phyloP scores from a whole-genome alignment of 2,329 filamentous ascomycete genomes.

The Knufia fluminis region DNA sequence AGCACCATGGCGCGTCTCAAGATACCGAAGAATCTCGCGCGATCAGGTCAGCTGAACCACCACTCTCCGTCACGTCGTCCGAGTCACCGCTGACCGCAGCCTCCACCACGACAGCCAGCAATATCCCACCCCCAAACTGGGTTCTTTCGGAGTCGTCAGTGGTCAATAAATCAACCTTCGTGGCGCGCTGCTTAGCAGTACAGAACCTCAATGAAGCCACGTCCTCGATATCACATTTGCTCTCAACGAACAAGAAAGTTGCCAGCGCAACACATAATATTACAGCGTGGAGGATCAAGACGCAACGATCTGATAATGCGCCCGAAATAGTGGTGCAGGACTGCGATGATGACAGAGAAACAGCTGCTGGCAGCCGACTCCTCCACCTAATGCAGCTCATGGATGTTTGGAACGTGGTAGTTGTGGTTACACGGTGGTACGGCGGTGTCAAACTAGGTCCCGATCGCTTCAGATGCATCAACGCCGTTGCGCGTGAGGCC shows the following conservation, averaged over 20 bases:
- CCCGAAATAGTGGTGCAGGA: slow-evolving; percentile 63
- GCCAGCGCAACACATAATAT: slow-evolving; percentile 92
- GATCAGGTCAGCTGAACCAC: slow-evolving; percentile 17
- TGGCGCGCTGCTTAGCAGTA: slow-evolving; percentile 57
- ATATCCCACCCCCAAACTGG: slow-evolving; percentile 53
- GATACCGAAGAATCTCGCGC: slow-evolving; percentile 13
- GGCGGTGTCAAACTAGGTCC: slow-evolving; percentile 84
- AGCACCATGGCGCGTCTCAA: slow-evolving; percentile 23
- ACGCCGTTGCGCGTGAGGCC: slow-evolving; percentile 72
- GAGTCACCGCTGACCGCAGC: slow-evolving; percentile 17
- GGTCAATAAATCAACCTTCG: slow-evolving; percentile 80
- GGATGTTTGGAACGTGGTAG: slow-evolving; percentile 85
- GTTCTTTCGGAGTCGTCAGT: slow-evolving; percentile 60
- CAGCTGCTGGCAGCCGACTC: slow-evolving; percentile 75
- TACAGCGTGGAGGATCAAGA: slow-evolving; percentile 74
- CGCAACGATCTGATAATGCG: slow-evolving; percentile 29
- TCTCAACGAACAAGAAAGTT: slow-evolving; percentile 73
- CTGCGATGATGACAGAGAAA: slow-evolving; percentile 93
- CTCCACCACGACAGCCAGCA: slow-evolving; percentile 9
- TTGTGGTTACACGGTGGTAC: slow-evolving; percentile 93
- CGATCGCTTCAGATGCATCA: slow-evolving; percentile 83
- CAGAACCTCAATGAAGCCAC: slow-evolving; percentile 62
- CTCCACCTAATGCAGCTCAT: slow-evolving; percentile 89
- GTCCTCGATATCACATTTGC: slow-evolving; percentile 61
- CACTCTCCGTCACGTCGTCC: not conserved